These are phyloP conservation scores for Sclerotinia borealis DNA, from an alignment of 2,329 filamentous ascomycete genomes.

Conservation along the genomic window DNA sequence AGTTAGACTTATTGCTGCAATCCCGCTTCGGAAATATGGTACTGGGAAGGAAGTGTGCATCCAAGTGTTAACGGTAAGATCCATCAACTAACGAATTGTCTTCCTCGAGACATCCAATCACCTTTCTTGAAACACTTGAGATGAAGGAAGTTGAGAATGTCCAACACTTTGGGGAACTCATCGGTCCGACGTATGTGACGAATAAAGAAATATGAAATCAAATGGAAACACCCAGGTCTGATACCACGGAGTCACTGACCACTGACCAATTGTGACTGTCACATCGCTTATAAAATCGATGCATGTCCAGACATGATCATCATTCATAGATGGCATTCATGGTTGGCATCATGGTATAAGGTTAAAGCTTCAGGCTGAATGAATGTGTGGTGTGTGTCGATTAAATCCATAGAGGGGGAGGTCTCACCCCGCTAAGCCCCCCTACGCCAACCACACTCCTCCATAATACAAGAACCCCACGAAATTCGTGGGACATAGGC, in stretches of 20 bases:
- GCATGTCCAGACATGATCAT: constrained; percentile 1
- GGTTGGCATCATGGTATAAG: not conserved
- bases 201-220: not conserved
- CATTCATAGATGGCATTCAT: constrained; percentile 4
- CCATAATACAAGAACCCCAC: not conserved
- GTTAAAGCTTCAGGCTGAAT: constrained; percentile 11
- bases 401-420: not conserved
- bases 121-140: not conserved
- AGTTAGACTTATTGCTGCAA: constrained; percentile 1
- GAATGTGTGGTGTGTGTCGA: constrained; percentile 9
- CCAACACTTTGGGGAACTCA: not conserved
- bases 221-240: not conserved
- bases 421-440: not conserved
- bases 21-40: constrained; percentile 8
- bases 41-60: not conserved
- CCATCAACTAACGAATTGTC: not conserved
- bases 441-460: not conserved
- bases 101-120: not conserved
- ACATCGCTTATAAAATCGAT: not conserved
- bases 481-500: constrained; percentile 1
- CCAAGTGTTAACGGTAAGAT: constrained; percentile 4
- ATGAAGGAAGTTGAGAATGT: not conserved
- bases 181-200: constrained; percentile 12
- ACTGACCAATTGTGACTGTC: not conserved
- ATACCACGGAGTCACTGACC: too few species aligned